Evolutionary conservation across 805 yeast species (phyloP), one percentile per base, ranked within the genome.

Genomic region (Kodamaea restingae): DNA sequence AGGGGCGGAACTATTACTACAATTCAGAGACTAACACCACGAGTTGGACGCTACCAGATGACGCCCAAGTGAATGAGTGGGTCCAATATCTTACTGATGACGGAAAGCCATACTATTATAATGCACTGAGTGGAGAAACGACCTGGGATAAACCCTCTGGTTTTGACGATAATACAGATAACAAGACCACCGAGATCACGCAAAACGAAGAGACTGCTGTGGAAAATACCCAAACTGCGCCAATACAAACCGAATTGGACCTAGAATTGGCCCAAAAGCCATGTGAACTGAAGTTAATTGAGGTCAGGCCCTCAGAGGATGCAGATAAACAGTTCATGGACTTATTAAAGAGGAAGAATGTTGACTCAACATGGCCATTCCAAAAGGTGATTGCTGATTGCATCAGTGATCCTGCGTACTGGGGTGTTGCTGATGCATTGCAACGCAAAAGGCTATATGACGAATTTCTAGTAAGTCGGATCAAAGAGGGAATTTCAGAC

Each of bases 121-220:
- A 84, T 52, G 64, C 70, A 10, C 59, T 60, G 18, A 76, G 91
- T 0, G 73, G 77, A 4, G 79, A 80, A 50, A 81, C 93, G 14
- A 79, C 81, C 0, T 90, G 96, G 96, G 84, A 80, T 14, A 59
- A 76, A n/a, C 96, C 96, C 0, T 66, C 55, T 1, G 80, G 71
- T 22, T 12, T 36, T 4, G 34, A 14, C 32, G 42, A 14, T 8
- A 25, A 39, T 28, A 10, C 27, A 10, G 36, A 34, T 36, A 34
- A 20, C 22, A 20, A 20, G 8, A 8, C 22, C 22, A 8, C 33
- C 44, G 41, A 37, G 27, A 29, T 18, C 14, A 32, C 29, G 3
- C 43, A 41, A 24, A 35, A 18, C 26, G 39, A 29, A 4, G 39
- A 34, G 8, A 38, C 21, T 3, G 15, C 40, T 11, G 22, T 4